A percentile compares a stretch with the other conserved stretches of the same genome.
Conservation (phyloP, 1,284 basidiomycete species). For the Cutaneotrichosporon sp. region DNA sequence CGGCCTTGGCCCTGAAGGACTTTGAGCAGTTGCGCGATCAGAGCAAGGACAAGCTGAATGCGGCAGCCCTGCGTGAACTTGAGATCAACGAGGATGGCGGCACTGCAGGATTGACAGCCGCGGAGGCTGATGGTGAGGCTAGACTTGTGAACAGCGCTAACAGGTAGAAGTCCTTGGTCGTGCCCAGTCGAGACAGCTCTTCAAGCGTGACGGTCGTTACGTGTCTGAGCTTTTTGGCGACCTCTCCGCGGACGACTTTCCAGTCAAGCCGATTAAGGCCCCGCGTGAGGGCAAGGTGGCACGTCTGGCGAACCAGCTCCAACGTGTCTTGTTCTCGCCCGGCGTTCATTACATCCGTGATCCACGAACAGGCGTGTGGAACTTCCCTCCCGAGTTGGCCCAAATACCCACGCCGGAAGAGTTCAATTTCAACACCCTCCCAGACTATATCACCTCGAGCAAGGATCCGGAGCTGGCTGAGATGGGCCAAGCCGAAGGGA, state of each 20-base stretch:
- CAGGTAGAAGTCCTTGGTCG: no score
- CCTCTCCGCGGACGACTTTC: constrained; percentile 2
- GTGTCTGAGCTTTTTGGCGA: not conserved
- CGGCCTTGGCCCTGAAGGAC: not conserved
- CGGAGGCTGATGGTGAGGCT: constrained; percentile 4
- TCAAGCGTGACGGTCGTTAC: not conserved
- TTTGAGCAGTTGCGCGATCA: not conserved
- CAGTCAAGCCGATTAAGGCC: constrained; percentile 46
- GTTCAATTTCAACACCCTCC: constrained; percentile 81
- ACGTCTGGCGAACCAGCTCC: constrained; percentile 67
- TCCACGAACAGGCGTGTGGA: constrained; percentile 78
- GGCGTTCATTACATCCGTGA: constrained; percentile 91
- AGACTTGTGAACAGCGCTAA: no score
- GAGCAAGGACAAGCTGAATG: no score
- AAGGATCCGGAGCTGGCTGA: constrained; percentile 69
- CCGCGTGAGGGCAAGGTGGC: constrained; percentile 54
- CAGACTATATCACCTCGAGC: constrained; percentile 71
- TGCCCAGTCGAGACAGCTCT: not conserved
- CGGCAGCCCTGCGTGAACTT: not conserved
- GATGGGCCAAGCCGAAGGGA: constrained; percentile 57
- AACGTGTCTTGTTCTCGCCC: constrained; percentile 80
- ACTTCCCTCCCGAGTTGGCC: constrained; percentile 65
- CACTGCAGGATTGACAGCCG: not conserved
- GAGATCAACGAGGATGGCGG: not conserved
- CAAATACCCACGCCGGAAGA: constrained; percentile 76